Base-by-base conservation (phyloP, 2,329 filamentous ascomycete species). In the Penicillium polonicum region DNA sequence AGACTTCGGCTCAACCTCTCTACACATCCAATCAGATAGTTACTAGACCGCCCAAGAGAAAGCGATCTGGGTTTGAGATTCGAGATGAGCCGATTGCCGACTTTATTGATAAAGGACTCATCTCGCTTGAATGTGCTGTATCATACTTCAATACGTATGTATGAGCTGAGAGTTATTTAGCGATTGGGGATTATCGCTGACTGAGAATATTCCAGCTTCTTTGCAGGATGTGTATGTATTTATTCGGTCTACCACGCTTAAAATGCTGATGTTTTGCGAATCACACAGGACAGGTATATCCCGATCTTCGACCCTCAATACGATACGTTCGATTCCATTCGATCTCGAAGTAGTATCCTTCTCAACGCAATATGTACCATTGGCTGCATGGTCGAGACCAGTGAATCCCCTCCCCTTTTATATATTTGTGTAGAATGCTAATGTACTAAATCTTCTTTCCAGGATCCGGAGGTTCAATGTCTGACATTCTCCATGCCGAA, bases 291-390 rank as follows among this genome's bases (percentile, higher is more conserved):
- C 64, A 77, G 77, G 59, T 77, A 80, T 46, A 79, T 82, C 4
- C 80, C 80, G 0, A 74, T 82, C 2, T 82, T 82, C 48, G 79
- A 79, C 51, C 72, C 76, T 17, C 60, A 62, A 15, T 68, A 73
- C 36, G 82, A 84, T 59, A 78, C 76, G 0, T 75, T 82, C 48
- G 65, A 74, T 0, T 79, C 77, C 0, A 74, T 84, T 2, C 71
- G 77, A 17, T 65, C 70, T 9, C 74, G 82, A 13, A 83, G 80
- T 53, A 74, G 76, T 3, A 76, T 84, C 17, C 70, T 85, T 0
- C 78, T 84, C 48, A 80, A 82, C 60, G 74, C 78, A 1, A 80
- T 84, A 8, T 79, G 82, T 55, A 78, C 80, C 2, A 77, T 83
- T 25, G 82, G 82, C 2, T 82, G 80, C 61, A 78, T 80, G 13